A percentile compares a stretch with the other conserved stretches of the same genome.
Conservation (phyloP, 73 alveolate genomes). For the Tetrahymena thermophila region DNA sequence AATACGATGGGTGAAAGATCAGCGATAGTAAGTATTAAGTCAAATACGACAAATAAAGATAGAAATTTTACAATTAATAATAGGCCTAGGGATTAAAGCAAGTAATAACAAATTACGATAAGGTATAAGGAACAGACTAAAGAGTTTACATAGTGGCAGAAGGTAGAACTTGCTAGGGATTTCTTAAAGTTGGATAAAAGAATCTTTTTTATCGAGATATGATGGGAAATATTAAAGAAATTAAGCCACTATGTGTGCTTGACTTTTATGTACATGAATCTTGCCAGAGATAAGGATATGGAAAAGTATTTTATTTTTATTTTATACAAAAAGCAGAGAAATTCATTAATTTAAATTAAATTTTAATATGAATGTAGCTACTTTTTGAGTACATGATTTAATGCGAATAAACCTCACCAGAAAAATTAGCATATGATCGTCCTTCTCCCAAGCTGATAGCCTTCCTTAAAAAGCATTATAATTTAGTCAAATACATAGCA, state of each 20-base stretch:
- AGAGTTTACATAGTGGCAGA: neutral
- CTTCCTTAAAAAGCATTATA: constrained; percentile 85
- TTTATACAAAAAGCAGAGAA: too few species aligned
- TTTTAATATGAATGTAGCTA: neutral
- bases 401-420: constrained; percentile 69
- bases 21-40: neutral
- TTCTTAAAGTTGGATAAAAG: constrained; percentile 83
- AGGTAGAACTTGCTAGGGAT: constrained; percentile 48
- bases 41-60: neutral
- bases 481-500: constrained; percentile 73
- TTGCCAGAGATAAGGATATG: constrained; percentile 83
- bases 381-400: constrained; percentile 79
- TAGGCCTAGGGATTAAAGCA: neutral
- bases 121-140: neutral
- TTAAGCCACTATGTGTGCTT: constrained; percentile 86
- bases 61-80: neutral
- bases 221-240: constrained; percentile 70
- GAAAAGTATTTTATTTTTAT: constrained; percentile 46
- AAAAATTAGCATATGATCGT: constrained; percentile 89
- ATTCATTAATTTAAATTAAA: too few species aligned
- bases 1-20: neutral
- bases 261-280: constrained; percentile 94
- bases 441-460: constrained; percentile 84
- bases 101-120: neutral
- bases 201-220: constrained; percentile 72